Evolutionary conservation across 2,329 filamentous ascomycete species (phyloP).

Genomic region (Fusarium pseudograminearum): DNA sequence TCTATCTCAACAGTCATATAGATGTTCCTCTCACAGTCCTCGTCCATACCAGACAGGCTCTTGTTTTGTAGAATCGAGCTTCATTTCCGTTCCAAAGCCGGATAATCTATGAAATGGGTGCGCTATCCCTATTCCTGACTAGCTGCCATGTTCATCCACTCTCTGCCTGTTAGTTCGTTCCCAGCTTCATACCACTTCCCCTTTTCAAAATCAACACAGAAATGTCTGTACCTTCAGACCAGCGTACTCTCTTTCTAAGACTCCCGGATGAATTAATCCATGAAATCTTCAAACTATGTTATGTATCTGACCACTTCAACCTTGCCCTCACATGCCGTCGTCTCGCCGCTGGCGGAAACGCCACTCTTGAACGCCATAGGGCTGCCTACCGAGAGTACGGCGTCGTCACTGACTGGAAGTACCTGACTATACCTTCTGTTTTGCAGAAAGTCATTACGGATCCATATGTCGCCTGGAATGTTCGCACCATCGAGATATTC

Average conservation of each 20-base stretch:
- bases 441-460: background rate
- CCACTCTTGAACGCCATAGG: background rate
- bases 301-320: background rate
- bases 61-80: background rate
- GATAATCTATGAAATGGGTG: fast-evolving
- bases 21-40: too few relatives aligned
- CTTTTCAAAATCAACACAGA: background rate
- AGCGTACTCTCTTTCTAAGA: fast-evolving
- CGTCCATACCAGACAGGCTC: background rate
- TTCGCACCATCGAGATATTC: background rate
- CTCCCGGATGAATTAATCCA: background rate
- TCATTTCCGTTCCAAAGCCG: background rate
- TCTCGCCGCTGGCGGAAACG: background rate
- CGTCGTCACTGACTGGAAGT: background rate
- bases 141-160: background rate
- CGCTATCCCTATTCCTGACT: background rate
- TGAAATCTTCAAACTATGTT: background rate
- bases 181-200: background rate
- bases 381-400: background rate
- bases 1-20: background rate
- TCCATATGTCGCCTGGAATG: constrained; percentile 7
- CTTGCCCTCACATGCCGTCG: background rate
- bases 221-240: background rate
- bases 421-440: background rate
- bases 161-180: background rate